A percentile compares a stretch with the other conserved stretches of the same genome.
These are phyloP conservation scores for Saksenaea vasiformis DNA, from an alignment of 371 early-diverging fungal genomes.

Conservation along the genomic window DNA sequence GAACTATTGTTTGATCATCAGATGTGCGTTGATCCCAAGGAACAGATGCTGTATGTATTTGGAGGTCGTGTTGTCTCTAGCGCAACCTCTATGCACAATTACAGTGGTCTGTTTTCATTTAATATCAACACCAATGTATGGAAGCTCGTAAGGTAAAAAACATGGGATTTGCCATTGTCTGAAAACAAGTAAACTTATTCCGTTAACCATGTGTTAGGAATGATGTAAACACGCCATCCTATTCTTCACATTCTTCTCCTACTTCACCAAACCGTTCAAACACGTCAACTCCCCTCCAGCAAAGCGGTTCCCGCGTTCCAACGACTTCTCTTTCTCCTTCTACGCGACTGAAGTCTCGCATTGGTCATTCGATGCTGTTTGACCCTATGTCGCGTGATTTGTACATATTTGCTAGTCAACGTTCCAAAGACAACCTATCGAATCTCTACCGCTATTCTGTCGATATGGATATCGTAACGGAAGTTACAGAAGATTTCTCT, in stretches of 20 bases:
- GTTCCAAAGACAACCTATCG: conserved; percentile 71
- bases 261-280: conserved; percentile 14
- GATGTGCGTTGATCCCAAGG: conserved; percentile 83
- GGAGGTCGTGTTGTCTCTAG: conserved; percentile 80
- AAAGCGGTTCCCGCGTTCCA: not conserved
- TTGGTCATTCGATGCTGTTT: conserved; percentile 90
- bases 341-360: conserved; percentile 69
- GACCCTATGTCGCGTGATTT: conserved; percentile 71
- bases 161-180: too few species aligned
- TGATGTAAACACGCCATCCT: not conserved
- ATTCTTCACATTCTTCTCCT: conserved; percentile 9
- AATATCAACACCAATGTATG: conserved; percentile 65
- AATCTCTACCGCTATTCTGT: conserved; percentile 86
- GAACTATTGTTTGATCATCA: conserved; percentile 92
- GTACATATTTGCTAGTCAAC: conserved; percentile 90
- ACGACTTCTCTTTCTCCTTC: not conserved
- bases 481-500: conserved; percentile 70
- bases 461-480: conserved; percentile 68
- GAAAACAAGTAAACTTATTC: not conserved
- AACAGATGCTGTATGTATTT: conserved; percentile 81
- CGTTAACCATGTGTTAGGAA: conserved; percentile 3
- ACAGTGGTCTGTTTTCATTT: conserved; percentile 87
- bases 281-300: conserved; percentile 4
- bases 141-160: conserved; percentile 66
- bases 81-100: conserved; percentile 63